Conservation (phyloP, 2,329 filamentous ascomycete species). For the Apiospora pterosperma region DNA sequence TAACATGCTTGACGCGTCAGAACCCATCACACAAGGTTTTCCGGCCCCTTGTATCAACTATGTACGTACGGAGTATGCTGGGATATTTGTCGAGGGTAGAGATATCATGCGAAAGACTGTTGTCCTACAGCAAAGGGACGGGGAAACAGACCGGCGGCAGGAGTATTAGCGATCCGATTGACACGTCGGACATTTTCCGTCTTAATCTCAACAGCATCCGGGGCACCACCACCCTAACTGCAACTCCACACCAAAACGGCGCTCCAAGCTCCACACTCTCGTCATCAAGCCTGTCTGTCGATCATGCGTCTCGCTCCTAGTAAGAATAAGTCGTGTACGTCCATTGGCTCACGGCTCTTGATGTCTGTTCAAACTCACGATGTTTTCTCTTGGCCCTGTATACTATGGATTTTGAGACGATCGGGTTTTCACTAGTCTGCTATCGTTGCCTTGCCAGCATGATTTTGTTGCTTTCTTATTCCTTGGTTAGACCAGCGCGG, state of each 20-base stretch:
- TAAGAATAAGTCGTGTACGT: too few relatives aligned
- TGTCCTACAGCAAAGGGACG: background rate
- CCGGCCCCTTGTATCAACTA: too few relatives aligned
- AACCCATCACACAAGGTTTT: background rate
- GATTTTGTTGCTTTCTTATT: background rate
- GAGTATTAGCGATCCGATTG: background rate
- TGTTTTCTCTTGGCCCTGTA: background rate
- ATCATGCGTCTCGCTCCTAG: background rate
- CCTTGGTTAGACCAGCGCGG: background rate
- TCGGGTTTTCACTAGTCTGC: background rate
- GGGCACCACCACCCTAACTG: background rate
- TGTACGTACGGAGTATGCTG: too few relatives aligned
- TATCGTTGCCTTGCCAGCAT: background rate
- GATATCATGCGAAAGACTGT: background rate
- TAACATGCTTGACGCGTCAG: too few relatives aligned
- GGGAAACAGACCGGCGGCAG: background rate
- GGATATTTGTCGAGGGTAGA: background rate
- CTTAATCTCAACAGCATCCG: slow-evolving; percentile 1
- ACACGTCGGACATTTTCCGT: background rate
- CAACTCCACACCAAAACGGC: background rate
- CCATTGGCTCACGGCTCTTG: background rate
- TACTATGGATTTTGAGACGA: background rate
- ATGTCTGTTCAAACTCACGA: too few relatives aligned
- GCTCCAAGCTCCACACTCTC: background rate
- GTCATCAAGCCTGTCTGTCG: slow-evolving; percentile 1